Evolutionary conservation across 768 basidiomycete genomes (phyloP).

Genomic region (Omphalotus guepiniiformis): DNA sequence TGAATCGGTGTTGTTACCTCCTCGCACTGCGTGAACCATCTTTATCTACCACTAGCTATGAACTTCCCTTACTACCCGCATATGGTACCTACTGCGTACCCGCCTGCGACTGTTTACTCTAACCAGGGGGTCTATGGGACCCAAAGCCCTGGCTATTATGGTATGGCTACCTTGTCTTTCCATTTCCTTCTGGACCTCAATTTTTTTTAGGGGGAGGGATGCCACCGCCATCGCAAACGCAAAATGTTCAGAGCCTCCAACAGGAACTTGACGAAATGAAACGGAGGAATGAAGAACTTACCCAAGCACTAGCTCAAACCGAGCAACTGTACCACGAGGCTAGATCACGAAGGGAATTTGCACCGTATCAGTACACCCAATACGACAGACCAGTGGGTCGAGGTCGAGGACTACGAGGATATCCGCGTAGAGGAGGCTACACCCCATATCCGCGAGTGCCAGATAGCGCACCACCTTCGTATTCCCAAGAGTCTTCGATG

Average conservation of each 20-base stretch:
- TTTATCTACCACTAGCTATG: background rate
- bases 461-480: too few relatives aligned
- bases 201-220: constrained; percentile 2
- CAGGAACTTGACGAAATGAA: background rate
- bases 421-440: too few relatives aligned
- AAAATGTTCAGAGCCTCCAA: background rate
- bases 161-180: background rate
- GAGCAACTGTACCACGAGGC: background rate
- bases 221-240: background rate
- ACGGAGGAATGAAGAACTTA: background rate
- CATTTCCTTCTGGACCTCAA: background rate
- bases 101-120: background rate
- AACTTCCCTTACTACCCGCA: background rate
- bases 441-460: too few relatives aligned
- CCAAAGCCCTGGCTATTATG: background rate
- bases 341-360: background rate
- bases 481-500: too few relatives aligned
- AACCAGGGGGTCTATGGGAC: background rate
- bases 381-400: background rate
- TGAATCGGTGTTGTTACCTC: background rate
- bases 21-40: background rate
- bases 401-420: too few relatives aligned
- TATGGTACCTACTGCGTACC: background rate
- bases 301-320: background rate
- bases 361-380: background rate